Evolutionary conservation across 2,329 filamentous ascomycete genomes (phyloP).

Genomic region (Aspergillus proliferans): DNA sequence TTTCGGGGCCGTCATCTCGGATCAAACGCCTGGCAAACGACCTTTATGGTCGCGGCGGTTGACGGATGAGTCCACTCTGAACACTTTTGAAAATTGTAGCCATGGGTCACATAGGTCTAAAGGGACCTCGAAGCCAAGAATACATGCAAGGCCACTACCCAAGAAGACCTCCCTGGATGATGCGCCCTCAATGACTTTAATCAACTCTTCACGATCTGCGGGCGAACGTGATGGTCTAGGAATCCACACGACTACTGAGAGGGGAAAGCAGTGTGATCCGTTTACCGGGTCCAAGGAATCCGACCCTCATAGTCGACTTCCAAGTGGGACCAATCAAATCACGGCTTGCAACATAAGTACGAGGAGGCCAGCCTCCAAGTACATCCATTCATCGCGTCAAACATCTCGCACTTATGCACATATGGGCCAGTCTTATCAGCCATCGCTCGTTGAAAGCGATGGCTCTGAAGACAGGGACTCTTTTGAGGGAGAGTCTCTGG

Average conservation of each 20-base stretch:
- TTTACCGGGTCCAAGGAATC: constrained; percentile 29
- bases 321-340: constrained; percentile 50
- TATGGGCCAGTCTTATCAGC: constrained; percentile 44
- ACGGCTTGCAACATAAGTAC: constrained; percentile 42
- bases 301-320: constrained; percentile 46
- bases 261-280: constrained; percentile 34
- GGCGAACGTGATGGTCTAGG: constrained; percentile 54
- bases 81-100: constrained; percentile 10
- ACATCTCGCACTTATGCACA: constrained; percentile 50
- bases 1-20: constrained; percentile 8
- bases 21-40: constrained; percentile 6
- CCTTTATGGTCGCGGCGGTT: constrained; percentile 5
- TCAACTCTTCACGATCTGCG: constrained; percentile 51
- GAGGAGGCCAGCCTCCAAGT: constrained; percentile 45
- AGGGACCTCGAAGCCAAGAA: constrained; percentile 19
- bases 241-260: constrained; percentile 39
- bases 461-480: constrained; percentile 39
- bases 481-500: constrained; percentile 37
- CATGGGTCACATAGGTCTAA: constrained; percentile 16
- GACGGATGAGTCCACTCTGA: constrained; percentile 5
- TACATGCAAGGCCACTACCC: constrained; percentile 51
- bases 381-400: constrained; percentile 52
- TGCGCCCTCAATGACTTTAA: constrained; percentile 36
- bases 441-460: constrained; percentile 43
- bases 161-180: constrained; percentile 49